Evolutionary conservation across 2,329 filamentous ascomycete species (phyloP), one percentile per base, ranked within the genome.

Genomic region (Penicillium griseofulvum): DNA sequence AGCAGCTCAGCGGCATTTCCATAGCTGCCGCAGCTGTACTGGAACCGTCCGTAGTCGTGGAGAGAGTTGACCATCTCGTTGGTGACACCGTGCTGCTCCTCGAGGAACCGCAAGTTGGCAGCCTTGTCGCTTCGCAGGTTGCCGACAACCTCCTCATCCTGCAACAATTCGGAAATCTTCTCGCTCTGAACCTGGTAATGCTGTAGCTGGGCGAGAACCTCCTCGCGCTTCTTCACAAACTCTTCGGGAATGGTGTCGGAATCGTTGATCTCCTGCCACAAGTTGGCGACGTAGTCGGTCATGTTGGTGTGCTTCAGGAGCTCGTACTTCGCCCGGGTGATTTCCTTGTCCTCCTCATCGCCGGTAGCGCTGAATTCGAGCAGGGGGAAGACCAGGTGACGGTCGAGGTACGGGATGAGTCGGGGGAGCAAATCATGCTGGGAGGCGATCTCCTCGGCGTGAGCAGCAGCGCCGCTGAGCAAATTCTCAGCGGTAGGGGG

Each of bases 281-380:
- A 81, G 70, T 88, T 89, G 71, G 92, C 92, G 52, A 97, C 90
- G 74, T 96, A 99, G 78, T 99, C 94, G 69, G 89, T 94, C 94
- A 99, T 99, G 82, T 97, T 97, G 70, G 94, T 97, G 75, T 91
- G 87, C 80, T 96, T 93, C 66, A 99, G 86, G 56, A 99, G 86
- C 78, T 93, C 88, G 76, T 93, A 96, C 78, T 96, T 96, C 68
- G 91, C 87, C 72, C 89, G 85, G 61, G 88, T 87, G 68, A 96
- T 87, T 74, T 92, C 87, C 68, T 82, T 83, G 65, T 86, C 84
- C 70, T 91, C 89, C 74, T 91, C 87, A 64, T 96, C 88, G 74
- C 90, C 87, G 71, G 88, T 87, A 70, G 87, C 87, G 69, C 89
- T 83, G 77, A 96, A 97, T 80, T 97, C 92, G 73, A 99, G 87